Conservation (phyloP, 2,329 filamentous ascomycete species). For the Aureobasidium leucospermi region DNA sequence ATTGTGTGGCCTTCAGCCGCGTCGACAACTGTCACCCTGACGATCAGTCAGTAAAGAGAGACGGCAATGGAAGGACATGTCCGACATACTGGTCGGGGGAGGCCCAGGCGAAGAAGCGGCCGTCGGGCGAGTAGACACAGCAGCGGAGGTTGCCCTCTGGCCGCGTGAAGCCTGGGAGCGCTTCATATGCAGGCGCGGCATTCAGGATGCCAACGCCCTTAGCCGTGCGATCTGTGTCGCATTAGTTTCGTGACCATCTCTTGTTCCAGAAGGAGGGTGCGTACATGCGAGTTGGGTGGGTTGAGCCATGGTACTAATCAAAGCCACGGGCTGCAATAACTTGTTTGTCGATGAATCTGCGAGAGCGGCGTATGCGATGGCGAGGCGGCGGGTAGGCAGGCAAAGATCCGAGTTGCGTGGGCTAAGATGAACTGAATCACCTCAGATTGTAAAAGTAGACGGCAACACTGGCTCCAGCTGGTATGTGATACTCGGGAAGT, state of each 20-base stretch:
- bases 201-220: conserved; percentile 94
- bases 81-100: conserved; percentile 60
- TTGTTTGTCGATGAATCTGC: conserved; percentile 2
- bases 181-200: conserved; percentile 79
- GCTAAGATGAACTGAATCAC: conserved; percentile 14
- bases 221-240: conserved; percentile 67
- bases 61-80: conserved; percentile 19
- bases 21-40: conserved; percentile 74
- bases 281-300: conserved; percentile 86
- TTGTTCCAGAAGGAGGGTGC: conserved; percentile 23
- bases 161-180: conserved; percentile 68
- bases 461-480: conserved; percentile 11
- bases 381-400: neutral
- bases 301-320: conserved; percentile 77
- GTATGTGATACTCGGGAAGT: conserved; percentile 8
- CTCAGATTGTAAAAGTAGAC: conserved; percentile 9
- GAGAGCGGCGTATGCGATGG: conserved; percentile 2
- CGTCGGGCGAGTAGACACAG: conserved; percentile 91
- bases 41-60: conserved; percentile 15
- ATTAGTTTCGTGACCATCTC: conserved; percentile 5
- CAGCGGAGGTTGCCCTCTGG: conserved; percentile 93
- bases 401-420: conserved; percentile 12
- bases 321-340: conserved; percentile 14
- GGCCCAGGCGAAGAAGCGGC: conserved; percentile 93
- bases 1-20: conserved; percentile 67